Base-by-base conservation (phyloP, 805 yeast species). In the Nakazawaea holstii region DNA sequence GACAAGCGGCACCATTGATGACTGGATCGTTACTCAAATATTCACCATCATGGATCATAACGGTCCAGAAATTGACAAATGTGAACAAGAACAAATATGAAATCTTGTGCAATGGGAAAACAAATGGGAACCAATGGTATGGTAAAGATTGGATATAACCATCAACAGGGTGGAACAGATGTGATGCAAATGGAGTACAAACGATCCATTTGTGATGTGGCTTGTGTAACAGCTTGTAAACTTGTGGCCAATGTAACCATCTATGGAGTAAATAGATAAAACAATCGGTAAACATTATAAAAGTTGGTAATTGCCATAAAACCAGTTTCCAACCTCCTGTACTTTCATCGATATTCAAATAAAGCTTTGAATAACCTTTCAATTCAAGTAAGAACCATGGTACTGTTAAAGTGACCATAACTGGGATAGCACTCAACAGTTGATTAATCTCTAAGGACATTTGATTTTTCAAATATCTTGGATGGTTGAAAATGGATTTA, bases 191-290 rank as follows among this genome's bases (percentile, higher is more conserved):
- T 39, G 99, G 99, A 8, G 99, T 92, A 52, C 98, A 92, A 36
- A 94, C 97, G 56, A 94, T 81, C 99, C 99, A 94, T 70, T 94
- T 94, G 77, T 94, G 99, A 68, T 94, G 99, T 10, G 97, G 97
- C 71, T 94, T 94, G 73, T 94, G 99, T 52, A 94, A 71, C 26
- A 59, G 65, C 72, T 85, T 91, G 79, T 94, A 94, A 36, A 94
- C 84, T 14, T 74, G 56, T 20, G 97, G 97, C 88, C 94, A 89
- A 66, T 94, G 99, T 60, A 94, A 76, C 78, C 87, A 79, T 63
- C 98, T 82, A 70, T 94, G 99, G 57, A 90, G 84, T 60, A 86
- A 74, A 65, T 94, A 94, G 59, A 94, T 90, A 48, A 92, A 86
- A 64, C 89, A 84, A 68, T 94, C 99, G 1, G 99, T 94, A 66